A percentile compares a stretch with the other conserved stretches of the same genome.
phyloP scores from a whole-genome alignment of 139 green algal genomes.

The Marvania coccoides region DNA sequence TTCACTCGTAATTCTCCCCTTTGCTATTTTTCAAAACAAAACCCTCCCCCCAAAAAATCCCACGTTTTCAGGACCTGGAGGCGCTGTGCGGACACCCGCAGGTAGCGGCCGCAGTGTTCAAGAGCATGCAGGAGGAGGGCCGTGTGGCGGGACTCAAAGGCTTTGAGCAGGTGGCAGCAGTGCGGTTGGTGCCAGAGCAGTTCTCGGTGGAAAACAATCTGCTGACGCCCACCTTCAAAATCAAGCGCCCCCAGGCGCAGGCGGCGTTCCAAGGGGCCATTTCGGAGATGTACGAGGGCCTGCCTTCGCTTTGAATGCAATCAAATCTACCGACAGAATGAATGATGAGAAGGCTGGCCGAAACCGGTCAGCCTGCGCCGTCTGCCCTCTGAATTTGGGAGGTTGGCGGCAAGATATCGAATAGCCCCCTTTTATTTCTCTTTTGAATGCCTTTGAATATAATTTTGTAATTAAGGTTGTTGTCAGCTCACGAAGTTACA shows the following conservation, averaged over 20 bases:
- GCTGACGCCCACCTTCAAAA: conserved; percentile 88
- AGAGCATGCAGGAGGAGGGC: conserved; percentile 74
- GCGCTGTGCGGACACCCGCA: conserved; percentile 9
- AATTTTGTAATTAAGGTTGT: no score
- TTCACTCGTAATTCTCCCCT: no score
- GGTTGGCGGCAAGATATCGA: no score
- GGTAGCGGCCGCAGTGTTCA: conserved; percentile 55
- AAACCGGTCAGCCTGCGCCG: no score
- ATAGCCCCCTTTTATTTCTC: no score
- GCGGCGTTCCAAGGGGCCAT: conserved; percentile 39
- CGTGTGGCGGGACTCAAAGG: conserved; percentile 68
- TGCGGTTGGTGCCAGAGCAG: conserved; percentile 66
- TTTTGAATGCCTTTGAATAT: no score
- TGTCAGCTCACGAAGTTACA: no score
- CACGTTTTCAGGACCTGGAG: conserved; percentile 7
- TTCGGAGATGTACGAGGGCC: conserved; percentile 41
- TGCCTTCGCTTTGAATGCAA: not conserved
- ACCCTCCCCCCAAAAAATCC: not conserved
- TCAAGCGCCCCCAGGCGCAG: conserved; percentile 68
- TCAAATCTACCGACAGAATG: no score
- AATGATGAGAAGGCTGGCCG: no score
- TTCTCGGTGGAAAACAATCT: conserved; percentile 89
- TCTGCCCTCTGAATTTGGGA: no score
- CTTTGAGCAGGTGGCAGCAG: conserved; percentile 77
- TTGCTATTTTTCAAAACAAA: not conserved